Evolutionary conservation across 495 filamentous ascomycete genomes (phyloP), one percentile per base, ranked within the genome.

Genomic region (Clavariopsis aquatica): DNA sequence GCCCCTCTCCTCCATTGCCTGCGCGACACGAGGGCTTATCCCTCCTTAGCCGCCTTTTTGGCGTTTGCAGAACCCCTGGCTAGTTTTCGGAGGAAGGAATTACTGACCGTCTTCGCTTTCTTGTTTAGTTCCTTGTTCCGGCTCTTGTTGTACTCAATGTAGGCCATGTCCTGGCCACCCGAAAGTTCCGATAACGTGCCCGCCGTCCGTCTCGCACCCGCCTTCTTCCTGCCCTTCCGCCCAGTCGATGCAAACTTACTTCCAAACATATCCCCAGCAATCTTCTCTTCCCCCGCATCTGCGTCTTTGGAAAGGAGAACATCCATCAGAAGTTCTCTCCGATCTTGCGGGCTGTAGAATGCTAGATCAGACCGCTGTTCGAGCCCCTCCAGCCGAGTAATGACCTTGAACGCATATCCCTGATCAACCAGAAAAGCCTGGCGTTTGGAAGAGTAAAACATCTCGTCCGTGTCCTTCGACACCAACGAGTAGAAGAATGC

Each of bases 401-500:
- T 99, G 61, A 99, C 94, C 76, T 98, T 98, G 83, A 98, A 98
- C 20, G 94, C 94, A 76, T 99, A 99, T 36, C 94, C 94, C 75
- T 99, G 94, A 69, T 99, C 94, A 52, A 99, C 92, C 2, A 99
- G 83, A 82, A 99, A 99, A 26, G 94, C 95, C 73, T 99, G 94
- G 22, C 94, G 86, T 77, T 97, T 97, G 41, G 90, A 89, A 6
- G 94, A 97, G 79, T 96, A 99, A 75, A 88, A 93, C 95, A 99
- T 98, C 78, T 99, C 94, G 55, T 91, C 85, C 1, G 94, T 99
- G 75, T 98, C 94, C 75, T 97, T 97, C 10, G 90, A 94, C 29
- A 99, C 94, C 4, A 99, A 82, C 0, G 91, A 94, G 78, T 99
- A 99, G 78, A 99, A 99, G 78, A 99, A 99, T 0, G 94, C 94